These are phyloP conservation scores for Pyrenophora seminiperda DNA, from an alignment of 2,329 filamentous ascomycete species.

Conservation along the genomic window DNA sequence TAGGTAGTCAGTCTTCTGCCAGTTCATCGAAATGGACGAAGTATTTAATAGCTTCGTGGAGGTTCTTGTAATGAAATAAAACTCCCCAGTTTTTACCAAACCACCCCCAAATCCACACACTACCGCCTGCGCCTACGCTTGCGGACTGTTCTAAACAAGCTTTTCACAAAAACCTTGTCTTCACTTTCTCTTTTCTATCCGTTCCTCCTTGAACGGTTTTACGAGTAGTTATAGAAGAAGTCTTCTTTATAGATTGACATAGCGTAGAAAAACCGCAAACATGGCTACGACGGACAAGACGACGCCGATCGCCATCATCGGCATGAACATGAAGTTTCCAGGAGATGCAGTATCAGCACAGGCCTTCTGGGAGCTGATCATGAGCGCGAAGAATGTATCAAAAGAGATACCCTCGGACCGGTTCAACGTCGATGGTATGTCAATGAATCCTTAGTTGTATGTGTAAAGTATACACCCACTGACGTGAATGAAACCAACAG, in stretches of 20 bases:
- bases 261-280: neutral
- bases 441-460: neutral
- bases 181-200: no score
- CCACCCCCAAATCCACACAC: no score
- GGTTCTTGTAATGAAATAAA: no score
- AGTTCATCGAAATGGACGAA: no score
- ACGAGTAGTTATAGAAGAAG: no score
- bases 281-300: constrained; percentile 3
- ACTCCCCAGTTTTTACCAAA: no score
- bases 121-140: no score
- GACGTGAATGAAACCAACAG: neutral
- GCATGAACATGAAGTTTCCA: constrained; percentile 16
- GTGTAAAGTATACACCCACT: neutral
- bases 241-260: neutral
- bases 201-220: no score
- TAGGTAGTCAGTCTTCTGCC: no score
- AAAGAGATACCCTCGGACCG: constrained; percentile 19
- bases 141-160: no score
- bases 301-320: constrained; percentile 14
- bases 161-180: no score
- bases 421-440: constrained; percentile 18
- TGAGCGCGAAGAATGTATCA: constrained; percentile 4
- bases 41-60: no score
- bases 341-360: constrained; percentile 15
- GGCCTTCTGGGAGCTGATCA: constrained; percentile 24